Evolutionary conservation across 2,329 filamentous ascomycete genomes (phyloP).

Genomic region (Fusarium fracticaudum): DNA sequence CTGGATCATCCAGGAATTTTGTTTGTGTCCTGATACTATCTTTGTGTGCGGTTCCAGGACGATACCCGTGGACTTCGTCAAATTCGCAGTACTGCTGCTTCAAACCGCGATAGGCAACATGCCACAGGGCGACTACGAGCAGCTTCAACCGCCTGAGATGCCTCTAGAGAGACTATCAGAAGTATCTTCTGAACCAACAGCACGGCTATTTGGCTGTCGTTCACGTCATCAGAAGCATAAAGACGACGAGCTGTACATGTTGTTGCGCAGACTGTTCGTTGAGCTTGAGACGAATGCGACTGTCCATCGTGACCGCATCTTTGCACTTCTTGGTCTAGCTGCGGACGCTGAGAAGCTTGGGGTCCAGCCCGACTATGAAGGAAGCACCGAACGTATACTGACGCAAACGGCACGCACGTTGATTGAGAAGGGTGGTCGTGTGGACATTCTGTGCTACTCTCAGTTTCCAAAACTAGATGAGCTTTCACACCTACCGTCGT

Average conservation of each 20-base stretch:
- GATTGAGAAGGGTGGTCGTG: neutral
- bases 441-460: neutral
- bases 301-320: neutral
- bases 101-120: neutral
- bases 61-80: neutral
- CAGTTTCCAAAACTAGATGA: neutral
- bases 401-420: neutral
- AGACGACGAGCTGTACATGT: neutral
- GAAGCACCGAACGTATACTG: neutral
- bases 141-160: neutral
- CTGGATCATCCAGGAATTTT: slow-evolving; percentile 3
- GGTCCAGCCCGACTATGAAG: neutral
- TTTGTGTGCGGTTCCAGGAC: neutral
- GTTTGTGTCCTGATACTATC: neutral
- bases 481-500: neutral
- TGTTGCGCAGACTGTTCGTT: neutral
- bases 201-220: neutral
- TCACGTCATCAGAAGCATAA: neutral
- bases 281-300: neutral
- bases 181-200: neutral
- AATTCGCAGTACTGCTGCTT: neutral
- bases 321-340: neutral
- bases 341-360: neutral
- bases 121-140: neutral
- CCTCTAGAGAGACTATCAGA: neutral